Evolutionary conservation across 805 yeast species (phyloP).

Genomic region (Torulaspora microellipsoides): DNA sequence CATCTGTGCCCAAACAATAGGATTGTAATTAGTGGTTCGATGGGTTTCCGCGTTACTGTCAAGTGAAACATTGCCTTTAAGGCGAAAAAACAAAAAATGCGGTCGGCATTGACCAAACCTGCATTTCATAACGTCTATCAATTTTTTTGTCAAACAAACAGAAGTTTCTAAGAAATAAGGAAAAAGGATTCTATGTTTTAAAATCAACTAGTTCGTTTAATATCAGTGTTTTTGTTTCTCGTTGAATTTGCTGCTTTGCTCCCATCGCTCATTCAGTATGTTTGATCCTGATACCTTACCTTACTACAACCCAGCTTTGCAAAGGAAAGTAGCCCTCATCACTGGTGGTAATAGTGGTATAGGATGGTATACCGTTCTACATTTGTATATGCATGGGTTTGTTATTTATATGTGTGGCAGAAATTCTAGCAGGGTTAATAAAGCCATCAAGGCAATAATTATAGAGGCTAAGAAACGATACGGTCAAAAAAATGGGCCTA

Average conservation of each 20-base stretch:
- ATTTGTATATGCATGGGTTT: slow-evolving; percentile 74
- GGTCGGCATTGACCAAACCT: too few relatives aligned
- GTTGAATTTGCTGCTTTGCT: background rate
- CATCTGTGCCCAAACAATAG: too few relatives aligned
- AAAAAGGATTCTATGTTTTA: background rate
- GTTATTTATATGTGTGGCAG: slow-evolving; percentile 73
- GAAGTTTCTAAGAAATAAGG: too few relatives aligned
- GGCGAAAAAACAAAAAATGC: too few relatives aligned
- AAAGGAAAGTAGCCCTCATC: slow-evolving; percentile 62
- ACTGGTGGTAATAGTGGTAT: slow-evolving; percentile 83
- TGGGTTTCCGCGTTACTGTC: too few relatives aligned
- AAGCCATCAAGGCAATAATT: slow-evolving; percentile 52
- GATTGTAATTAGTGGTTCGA: too few relatives aligned
- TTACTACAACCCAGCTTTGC: slow-evolving; percentile 50
- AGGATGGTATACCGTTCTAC: slow-evolving; percentile 72
- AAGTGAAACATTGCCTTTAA: too few relatives aligned
- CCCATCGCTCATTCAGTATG: slow-evolving; percentile 1
- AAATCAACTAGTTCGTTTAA: background rate
- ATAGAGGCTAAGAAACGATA: slow-evolving; percentile 44
- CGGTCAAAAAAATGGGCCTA: slow-evolving; percentile 8
- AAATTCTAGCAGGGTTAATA: slow-evolving; percentile 48
- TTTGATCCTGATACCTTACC: slow-evolving; percentile 52
- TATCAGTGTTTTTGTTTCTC: background rate
- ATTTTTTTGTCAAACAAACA: too few relatives aligned
- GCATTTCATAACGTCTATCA: too few relatives aligned